Evolutionary conservation across 1,139 yeast species (phyloP), one percentile per base, ranked within the genome.

Genomic region (Williopsis jadinii): DNA sequence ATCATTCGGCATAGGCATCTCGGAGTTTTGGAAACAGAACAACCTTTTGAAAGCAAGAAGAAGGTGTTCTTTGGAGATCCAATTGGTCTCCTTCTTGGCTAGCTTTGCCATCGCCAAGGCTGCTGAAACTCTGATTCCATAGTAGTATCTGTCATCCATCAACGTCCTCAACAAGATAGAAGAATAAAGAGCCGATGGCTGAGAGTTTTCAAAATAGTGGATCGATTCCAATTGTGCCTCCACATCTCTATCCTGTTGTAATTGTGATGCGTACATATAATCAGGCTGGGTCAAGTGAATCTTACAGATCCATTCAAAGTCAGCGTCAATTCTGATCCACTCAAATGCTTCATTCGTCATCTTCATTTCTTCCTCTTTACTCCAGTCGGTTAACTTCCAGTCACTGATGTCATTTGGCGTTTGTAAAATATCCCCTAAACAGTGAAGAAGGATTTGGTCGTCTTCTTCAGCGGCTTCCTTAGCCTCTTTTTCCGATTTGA

Each of bases 281-380:
- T 88, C 97, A 0, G 96, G 95, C 60, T 90, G 97, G 51, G 82
- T 84, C 31, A 94, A 79, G 47, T 80, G 73, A 28, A 86, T 69
- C 49, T 75, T 76, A 43, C 95, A 87, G 39, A 94, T 84, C 99
- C 99, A 94, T 60, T 94, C 98, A 56, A 84, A 85, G 61, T 94
- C 99, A 0, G 97, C 90, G 63, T 94, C 99, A 9, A 90, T 87
- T 52, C 99, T 71, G 34, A 94, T 73, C 99, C 99, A 94, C 57
- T 94, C 98, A 63, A 88, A 94, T 0, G 97, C 96, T 58, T 92
- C 97, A 52, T 78, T 79, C 37, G 75, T 70, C 68, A 75, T 72
- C 34, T 63, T 62, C 39, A 80, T 90, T 46, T 84, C 95, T 45
- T 81, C 86, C 34, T 80, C 80, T 42, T 73, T 73, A 2, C 77